phyloP scores from a whole-genome alignment of 108 stramenopile genomes.

The Chaetoceros tenuissimus region DNA sequence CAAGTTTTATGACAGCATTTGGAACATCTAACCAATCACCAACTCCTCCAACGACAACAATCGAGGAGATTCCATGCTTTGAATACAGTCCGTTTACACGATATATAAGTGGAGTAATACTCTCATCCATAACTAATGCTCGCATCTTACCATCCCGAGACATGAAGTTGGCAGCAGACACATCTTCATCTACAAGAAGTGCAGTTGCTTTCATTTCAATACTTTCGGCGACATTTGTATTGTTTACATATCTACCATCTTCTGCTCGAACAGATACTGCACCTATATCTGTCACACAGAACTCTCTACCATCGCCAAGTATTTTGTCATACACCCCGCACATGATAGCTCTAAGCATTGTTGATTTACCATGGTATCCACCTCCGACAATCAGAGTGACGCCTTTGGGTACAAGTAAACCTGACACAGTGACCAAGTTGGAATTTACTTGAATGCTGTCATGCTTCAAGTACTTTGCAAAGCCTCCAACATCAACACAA shows the following conservation, averaged over 20 bases:
- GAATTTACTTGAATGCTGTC: conserved; percentile 2
- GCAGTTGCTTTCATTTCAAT: conserved; percentile 77
- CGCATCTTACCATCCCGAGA: conserved; percentile 90
- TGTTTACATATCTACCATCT: conserved; percentile 88
- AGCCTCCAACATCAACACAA: conserved; percentile 34
- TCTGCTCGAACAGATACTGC: conserved; percentile 88
- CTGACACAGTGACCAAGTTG: conserved; percentile 39
- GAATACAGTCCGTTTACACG: conserved; percentile 75
- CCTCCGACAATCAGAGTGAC: conserved; percentile 92
- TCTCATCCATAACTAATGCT: conserved; percentile 86
- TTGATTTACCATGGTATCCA: conserved; percentile 97
- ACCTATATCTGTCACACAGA: conserved; percentile 61
- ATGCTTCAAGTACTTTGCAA: conserved; percentile 27
- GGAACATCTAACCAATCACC: conserved; percentile 96
- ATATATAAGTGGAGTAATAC: conserved; percentile 90
- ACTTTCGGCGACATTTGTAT: conserved; percentile 81
- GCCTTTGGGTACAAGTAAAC: conserved; percentile 77
- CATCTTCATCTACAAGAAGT: conserved; percentile 91
- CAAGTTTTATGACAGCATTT: conserved; percentile 79
- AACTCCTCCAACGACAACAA: conserved; percentile 95
- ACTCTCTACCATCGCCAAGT: conserved; percentile 86
- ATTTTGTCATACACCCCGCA: conserved; percentile 87
- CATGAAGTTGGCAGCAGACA: conserved; percentile 95
- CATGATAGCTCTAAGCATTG: conserved; percentile 68
- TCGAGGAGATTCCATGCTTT: conserved; percentile 65